Base-by-base conservation (phyloP, 345 rosid species). In the Ailanthus altissimus region DNA sequence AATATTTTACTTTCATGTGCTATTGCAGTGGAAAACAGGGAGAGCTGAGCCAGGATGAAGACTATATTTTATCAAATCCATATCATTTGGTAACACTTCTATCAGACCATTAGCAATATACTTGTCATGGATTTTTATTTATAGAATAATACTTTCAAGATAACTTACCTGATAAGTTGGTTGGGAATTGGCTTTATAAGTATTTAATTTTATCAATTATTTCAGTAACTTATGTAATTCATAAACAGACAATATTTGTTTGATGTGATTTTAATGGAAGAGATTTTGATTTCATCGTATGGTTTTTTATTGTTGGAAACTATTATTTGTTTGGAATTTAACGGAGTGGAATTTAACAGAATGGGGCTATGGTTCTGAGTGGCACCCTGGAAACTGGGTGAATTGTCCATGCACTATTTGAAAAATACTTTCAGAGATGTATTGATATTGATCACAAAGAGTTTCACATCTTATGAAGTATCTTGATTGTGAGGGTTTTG, bases 1-100 rank as follows among this genome's bases (percentile, higher is more conserved):
- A 53, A 76, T 80, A 13, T 26, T 75, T 49, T 72, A 43, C n/a
- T 20, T 43, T 79, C 64, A 54, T 77, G 5, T 18, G 18, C 45
- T 23, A 32, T 28, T 83, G 75, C 86, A 96, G 99, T 70, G 90
- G 97, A 74, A 93, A 91, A 82, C 94, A 91, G 45, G 91, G 89
- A 26, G 99, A 89, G 54, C 72, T 85, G 73, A 85, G 79, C 83
- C 94, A 85, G 64, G 99, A 96, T n/a, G 95, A 93, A 57, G 97
- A 92, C 83, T 91, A 92, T 82, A 93, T 96, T 73, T 85, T 91
- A 78, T 90, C 97, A 66, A 90, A 92, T 84, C 99, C 99, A 6
- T 96, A 96, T 85, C 98, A 96, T 86, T 80, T 96, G 97, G 99
- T 96, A 96, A 79, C 45, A 57, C 70, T 72, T 82, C 3, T 74